These are phyloP conservation scores for Pisolithus orientalis DNA, from an alignment of 768 basidiomycete species.

Conservation along the genomic window DNA sequence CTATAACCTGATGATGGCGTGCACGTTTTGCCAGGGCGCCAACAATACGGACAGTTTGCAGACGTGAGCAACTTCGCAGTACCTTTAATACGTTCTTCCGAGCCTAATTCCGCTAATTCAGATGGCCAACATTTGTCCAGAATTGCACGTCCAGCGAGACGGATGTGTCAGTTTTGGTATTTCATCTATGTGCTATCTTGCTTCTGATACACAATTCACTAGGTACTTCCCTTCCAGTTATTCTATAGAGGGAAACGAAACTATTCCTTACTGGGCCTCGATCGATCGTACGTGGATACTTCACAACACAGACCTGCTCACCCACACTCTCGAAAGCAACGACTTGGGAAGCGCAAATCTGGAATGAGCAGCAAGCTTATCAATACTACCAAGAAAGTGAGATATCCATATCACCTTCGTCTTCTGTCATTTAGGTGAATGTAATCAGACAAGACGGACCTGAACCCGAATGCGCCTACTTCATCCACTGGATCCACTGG, in stretches of 20 bases:
- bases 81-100: not conserved
- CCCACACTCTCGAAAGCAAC: not conserved
- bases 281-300: conserved; percentile 35
- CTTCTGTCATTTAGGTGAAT: not conserved
- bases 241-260: conserved; percentile 23
- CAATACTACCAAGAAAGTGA: not conserved
- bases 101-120: conserved; percentile 1
- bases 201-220: not conserved
- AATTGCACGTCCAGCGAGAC: conserved; percentile 13
- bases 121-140: conserved; percentile 18
- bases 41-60: conserved; percentile 10
- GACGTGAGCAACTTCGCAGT: conserved; percentile 24
- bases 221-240: conserved; percentile 36
- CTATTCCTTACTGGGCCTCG: conserved; percentile 44
- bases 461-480: not conserved
- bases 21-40: conserved; percentile 42
- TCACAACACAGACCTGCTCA: not conserved
- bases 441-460: not conserved
- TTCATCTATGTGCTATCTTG: not conserved
- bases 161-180: conserved; percentile 7
- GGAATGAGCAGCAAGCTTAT: not conserved
- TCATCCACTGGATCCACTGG: not conserved
- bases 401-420: not conserved
- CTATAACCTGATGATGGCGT: conserved; percentile 50
- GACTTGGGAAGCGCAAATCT: not conserved